Evolutionary conservation across 1,139 yeast genomes (phyloP).

Genomic region (Schizosaccharomyces versatilis): DNA sequence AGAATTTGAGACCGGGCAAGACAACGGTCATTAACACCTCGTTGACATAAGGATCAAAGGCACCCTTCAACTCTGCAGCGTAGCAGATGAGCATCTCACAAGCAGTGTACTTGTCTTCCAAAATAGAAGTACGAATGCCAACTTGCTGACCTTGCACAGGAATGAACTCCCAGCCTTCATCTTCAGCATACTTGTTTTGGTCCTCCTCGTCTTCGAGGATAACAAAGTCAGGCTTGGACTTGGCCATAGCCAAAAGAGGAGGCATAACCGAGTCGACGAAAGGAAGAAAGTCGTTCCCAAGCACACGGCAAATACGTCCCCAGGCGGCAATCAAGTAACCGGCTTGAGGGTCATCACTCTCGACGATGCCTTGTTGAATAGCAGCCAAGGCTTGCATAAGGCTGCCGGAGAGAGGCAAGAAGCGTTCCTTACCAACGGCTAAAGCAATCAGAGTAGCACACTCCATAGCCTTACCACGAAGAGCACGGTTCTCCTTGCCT

Average conservation of each 20-base stretch:
- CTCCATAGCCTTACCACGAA: constrained; percentile 86
- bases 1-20: constrained; percentile 72
- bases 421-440: constrained; percentile 91
- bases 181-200: constrained; percentile 54
- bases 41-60: constrained; percentile 61
- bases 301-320: constrained; percentile 76
- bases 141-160: constrained; percentile 78
- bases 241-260: constrained; percentile 63
- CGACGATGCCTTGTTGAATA: constrained; percentile 31
- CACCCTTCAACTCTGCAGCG: constrained; percentile 63
- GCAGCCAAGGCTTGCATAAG: constrained; percentile 50
- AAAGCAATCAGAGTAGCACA: constrained; percentile 83
- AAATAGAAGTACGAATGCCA: constrained; percentile 77
- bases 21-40: constrained; percentile 63
- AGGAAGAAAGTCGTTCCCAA: constrained; percentile 75
- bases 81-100: constrained; percentile 74
- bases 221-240: constrained; percentile 72
- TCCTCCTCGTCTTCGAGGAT: constrained; percentile 73
- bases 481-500: constrained; percentile 50
- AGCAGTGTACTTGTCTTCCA: constrained; percentile 84
- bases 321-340: constrained; percentile 84
- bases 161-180: constrained; percentile 90
- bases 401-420: constrained; percentile 53
- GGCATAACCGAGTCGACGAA: constrained; percentile 75
- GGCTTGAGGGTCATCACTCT: constrained; percentile 61